Evolutionary conservation across 257 asterid genomes (phyloP), one percentile per base, ranked within the genome.

Genomic region (Primulina eburnea): DNA sequence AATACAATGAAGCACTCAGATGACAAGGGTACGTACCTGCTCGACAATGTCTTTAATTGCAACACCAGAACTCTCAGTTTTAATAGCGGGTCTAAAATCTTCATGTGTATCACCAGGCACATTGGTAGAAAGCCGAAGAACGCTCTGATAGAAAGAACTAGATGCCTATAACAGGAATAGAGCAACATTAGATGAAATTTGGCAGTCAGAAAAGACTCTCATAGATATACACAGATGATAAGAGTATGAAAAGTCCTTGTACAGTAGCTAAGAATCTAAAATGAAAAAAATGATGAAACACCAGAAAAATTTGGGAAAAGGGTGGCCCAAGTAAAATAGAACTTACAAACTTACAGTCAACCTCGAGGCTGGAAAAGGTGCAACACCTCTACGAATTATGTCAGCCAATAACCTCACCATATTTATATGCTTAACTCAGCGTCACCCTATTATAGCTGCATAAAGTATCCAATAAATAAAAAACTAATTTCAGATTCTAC

Each of bases 31-130:
- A 58, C 67, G 52, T 77, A 90, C 99, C 96, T 93, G 88, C 77
- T 90, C 92, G 77, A 93, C 92, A 69, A 89, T 84, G 62, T 87
- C 85, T 75, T 79, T 83, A 74, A 90, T 76, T 8, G 91, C 80
- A 60, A 81, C 34, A 57, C 78, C 85, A 73, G 97, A 85, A 65
- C 71, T 77, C 70, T 81, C 89, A 74, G 75, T 30, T 78, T 90
- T 93, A 76, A 81, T 82, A 1, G 92, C 75, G 62, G 97, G 96
- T 73, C 71, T 76, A 77, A 93, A 89, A 80, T 93, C 99, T 74
- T 89, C 96, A 59, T 89, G 97, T 0, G 92, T 93, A 75, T 87
- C 96, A 85, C 76, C 75, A 55, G 95, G 92, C 69, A 74, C 83
- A 59, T 81, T 52, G 7, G 90, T 83, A 55, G 92, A 90, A 68